Evolutionary conservation across 495 filamentous ascomycete genomes (phyloP), one percentile per base, ranked within the genome.

Genomic region (Aspergillus diversus): DNA sequence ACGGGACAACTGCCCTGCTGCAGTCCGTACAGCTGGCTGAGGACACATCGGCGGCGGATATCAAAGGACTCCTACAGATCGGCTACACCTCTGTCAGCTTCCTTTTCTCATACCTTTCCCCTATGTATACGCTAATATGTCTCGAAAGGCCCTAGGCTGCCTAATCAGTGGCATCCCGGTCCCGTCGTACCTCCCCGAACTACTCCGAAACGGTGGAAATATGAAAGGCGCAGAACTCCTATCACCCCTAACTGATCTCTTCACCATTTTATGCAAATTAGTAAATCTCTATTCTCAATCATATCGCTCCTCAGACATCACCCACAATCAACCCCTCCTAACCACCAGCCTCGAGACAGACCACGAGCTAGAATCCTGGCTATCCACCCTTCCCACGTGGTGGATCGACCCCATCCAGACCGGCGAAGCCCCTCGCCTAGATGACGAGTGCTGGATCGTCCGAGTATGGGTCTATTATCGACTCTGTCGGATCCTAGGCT

Each of bases 401-500:
- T 49, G 46, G 46, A 15, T 49, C 8, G 46, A 49, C 46, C 46
- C 46, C 17, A 49, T 49, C 7, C 46, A 16, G 17, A 49, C 46
- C 46, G 46, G 46, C 46, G 8, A 49, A 7, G 15, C 5, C 7
- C 46, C 46, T 4, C 46, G 46, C 17, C 12, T 49, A 8, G 46
- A 49, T 17, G 46, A 49, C 46, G 46, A 49, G 16, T 49, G 15
- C 46, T 49, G 46, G 46, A 49, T 49, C 13, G 17, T 49, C 6
- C 46, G 46, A 15, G 46, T 49, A 15, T 49, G 46, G 46, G 46
- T 49, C 8, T 49, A 49, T 8, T 49, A 49, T 8, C 46, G 46
- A 17, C 0, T 49, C 1, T n/a, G 46, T 49, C 5, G 46, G 13
- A n/a, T 49, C 7, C 46, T 49, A n/a, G 46, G 15, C 8, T 15